Evolutionary conservation across 2,329 filamentous ascomycete species (phyloP), one percentile per base, ranked within the genome.

Genomic region (Davidsoniella virescens): DNA sequence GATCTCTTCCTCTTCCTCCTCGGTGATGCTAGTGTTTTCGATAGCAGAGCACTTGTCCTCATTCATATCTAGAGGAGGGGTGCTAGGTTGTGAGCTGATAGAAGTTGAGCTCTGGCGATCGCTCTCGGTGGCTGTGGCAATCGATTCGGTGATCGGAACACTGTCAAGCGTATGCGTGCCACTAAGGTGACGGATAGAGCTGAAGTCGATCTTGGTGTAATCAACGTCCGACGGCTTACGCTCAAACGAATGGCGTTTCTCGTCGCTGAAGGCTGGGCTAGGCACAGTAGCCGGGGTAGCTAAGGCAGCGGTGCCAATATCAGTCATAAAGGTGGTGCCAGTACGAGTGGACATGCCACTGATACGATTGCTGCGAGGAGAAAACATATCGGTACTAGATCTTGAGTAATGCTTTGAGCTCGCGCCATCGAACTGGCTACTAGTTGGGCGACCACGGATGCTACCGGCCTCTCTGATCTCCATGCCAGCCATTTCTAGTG

Each of bases 381-480:
- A 62, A 45, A 67, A 70, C 8, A 80, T 83, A 55, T 87, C 83
- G 18, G 79, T 67, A 64, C 85, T 94, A 60, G 76, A 78, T 54
- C 83, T 63, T 67, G 79, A 64, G 54, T 71, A 72, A 53, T 68
- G 72, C 47, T 68, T 67, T 48, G 73, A 78, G 2, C 86, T 84
- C 56, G 79, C 79, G 64, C 85, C 92, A 59, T 90, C 85, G 62
- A 95, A 93, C 57, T 83, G 77, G 52, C 82, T 86, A 67, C 82
- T 87, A 20, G 76, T 71, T 2, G 87, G 86, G 50, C 86, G 72
- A 49, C 76, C 70, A 5, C 59, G 60, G 46, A 79, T 76, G 2
- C 81, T 82, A 33, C 87, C 87, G n/a, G 88, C 88, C 66, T 95
- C 88, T 48, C 84, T 77, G 56, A 96, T 92, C 58, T 90, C 85